phyloP scores from a whole-genome alignment of 768 basidiomycete genomes.

The Hypsizygus marmoreus region DNA sequence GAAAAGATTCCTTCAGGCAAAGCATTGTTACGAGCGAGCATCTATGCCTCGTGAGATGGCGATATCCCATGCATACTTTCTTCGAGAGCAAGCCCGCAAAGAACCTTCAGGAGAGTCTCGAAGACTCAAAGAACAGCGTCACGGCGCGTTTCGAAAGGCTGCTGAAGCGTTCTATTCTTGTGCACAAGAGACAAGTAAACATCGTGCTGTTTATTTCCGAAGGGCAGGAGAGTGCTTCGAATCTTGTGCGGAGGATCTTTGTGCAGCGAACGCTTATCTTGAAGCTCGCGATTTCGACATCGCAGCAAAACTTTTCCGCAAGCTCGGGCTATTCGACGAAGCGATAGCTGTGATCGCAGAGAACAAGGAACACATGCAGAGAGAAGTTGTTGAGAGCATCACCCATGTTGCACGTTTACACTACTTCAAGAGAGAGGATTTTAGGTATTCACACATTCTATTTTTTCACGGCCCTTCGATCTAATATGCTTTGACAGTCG shows the following conservation, averaged over 20 bases:
- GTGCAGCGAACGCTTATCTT: conserved; percentile 48
- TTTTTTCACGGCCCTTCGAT: background rate
- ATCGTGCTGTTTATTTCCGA: conserved; percentile 37
- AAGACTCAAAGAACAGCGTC: conserved; percentile 23
- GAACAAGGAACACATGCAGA: conserved; percentile 32
- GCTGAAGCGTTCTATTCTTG: conserved; percentile 52
- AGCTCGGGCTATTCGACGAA: conserved; percentile 52
- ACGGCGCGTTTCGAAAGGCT: conserved; percentile 42
- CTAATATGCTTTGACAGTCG: conserved; percentile 36
- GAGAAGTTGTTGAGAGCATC: conserved; percentile 35
- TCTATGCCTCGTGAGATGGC: conserved; percentile 39
- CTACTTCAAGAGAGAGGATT: conserved; percentile 40
- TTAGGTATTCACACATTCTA: conserved; percentile 32
- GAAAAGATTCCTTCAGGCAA: conserved; percentile 53
- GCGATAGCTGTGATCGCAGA: conserved; percentile 47
- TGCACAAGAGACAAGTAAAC: conserved; percentile 30
- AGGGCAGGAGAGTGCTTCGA: conserved; percentile 51
- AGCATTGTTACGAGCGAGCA: conserved; percentile 56
- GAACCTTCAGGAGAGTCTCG: conserved; percentile 19
- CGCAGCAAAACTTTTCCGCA: conserved; percentile 51
- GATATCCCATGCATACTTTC: conserved; percentile 53
- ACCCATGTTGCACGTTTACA: conserved; percentile 45
- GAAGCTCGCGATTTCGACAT: conserved; percentile 42
- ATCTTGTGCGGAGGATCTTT: conserved; percentile 34
- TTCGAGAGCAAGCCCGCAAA: conserved; percentile 52